phyloP scores from a whole-genome alignment of 225 moss, liverwort and hornwort species.

The Bryoerythrophyllum caledonicum region DNA sequence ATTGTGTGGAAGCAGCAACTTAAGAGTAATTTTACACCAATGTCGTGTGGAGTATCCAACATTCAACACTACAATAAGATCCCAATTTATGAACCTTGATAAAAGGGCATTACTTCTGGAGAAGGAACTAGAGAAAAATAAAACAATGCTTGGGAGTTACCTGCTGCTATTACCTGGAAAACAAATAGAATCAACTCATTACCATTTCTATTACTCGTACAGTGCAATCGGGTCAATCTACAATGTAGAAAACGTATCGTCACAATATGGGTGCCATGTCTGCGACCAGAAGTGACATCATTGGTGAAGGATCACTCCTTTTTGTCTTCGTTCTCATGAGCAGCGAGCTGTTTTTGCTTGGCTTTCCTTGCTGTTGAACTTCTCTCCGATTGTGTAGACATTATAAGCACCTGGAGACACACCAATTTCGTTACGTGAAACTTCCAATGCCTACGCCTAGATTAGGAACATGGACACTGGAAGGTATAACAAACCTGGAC shows the following conservation, averaged over 20 bases:
- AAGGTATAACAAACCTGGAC: constrained; percentile 43
- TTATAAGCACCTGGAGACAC: constrained; percentile 47
- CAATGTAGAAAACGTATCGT: constrained; percentile 11
- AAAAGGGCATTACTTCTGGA: constrained; percentile 9
- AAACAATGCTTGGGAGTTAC: constrained; percentile 14
- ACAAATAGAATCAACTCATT: constrained; percentile 41
- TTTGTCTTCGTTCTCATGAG: constrained; percentile 24
- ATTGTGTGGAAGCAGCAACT: constrained; percentile 2
- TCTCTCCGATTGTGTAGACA: constrained; percentile 61
- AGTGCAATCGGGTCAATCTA: constrained; percentile 31
- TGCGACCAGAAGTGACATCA: constrained; percentile 16
- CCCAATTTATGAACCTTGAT: constrained; percentile 29
- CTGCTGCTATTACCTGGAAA: constrained; percentile 35
- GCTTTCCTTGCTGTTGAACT: constrained; percentile 43
- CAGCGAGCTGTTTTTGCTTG: constrained; percentile 30
- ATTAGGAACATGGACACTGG: background rate
- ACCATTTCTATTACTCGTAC: constrained; percentile 34
- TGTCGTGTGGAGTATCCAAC: constrained; percentile 23
- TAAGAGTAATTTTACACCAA: constrained; percentile 19
- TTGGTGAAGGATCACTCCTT: constrained; percentile 22
- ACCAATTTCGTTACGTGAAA: constrained; percentile 8
- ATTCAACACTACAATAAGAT: constrained; percentile 6
- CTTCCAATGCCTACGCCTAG: background rate
- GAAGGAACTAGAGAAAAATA: constrained; percentile 8
- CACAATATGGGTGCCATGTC: background rate